Base-by-base conservation (phyloP, 2,329 filamentous ascomycete species). In the Colletotrichum australisinense region DNA sequence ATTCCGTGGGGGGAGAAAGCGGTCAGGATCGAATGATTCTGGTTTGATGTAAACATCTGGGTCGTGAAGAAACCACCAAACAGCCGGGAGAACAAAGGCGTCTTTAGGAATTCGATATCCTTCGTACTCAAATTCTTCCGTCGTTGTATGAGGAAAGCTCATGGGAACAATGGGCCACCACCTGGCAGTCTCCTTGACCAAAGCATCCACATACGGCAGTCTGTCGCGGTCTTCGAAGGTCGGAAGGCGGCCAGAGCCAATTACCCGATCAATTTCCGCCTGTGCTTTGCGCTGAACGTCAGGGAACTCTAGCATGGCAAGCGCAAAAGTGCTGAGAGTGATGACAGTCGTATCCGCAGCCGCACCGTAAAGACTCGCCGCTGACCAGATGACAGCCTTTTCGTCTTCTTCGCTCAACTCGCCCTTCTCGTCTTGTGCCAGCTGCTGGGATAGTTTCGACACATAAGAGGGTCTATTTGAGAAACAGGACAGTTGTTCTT, bases 1-100 rank as follows among this genome's bases (percentile, higher is more conserved):
- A 0, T 79, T 77, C 1, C 78, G 73, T 6, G 79, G 77, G 6
- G 63, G 56, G 1, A 85, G 75, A 73, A 77, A 84, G 0, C 83
- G 77, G 1, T 80, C 79, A 0, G 82, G 83, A 30, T 82, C 75
- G 26, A 85, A 85, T 1, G 28, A 16, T 5, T 72, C 73, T 0
- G 82, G 82, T 11, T 81, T 63, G 0, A 88, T 85, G 79, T 95
- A 94, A 1, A 89, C 90, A 46, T 91, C 89, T 2, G 90, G 88
- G 77, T 95, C 93, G 80, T 94, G 93, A 28, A 92, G 88, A 19
- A 83, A 77, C 76, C 76, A 81, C 9, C 77, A 80, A 0, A 72
- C 63, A 1, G 78, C 58, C 1, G 81, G 80, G 49, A 81, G 11
- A 19, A 75, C 22, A 16, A 70, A 49, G 11, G 67, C 63, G 35